Percentiles rank a stretch among this genome's conserved stretches.
phyloP scores from a whole-genome alignment of 805 yeast species.

The Candida xiaguanensis region DNA sequence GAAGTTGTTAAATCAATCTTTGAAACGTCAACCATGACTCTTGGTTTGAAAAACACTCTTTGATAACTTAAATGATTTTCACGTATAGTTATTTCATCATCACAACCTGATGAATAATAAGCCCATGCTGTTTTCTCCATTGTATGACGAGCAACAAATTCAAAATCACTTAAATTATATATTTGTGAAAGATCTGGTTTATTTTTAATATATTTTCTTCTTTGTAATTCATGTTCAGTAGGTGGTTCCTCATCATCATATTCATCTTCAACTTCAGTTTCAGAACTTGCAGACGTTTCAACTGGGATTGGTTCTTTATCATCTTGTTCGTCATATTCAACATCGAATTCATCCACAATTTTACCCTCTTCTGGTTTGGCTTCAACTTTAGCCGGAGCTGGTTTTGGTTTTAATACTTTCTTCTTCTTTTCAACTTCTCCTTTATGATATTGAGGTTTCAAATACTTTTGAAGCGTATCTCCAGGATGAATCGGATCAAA shows the following conservation, averaged over 20 bases:
- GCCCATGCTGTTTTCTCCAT: conserved; percentile 83
- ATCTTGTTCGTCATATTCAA: conserved; percentile 42
- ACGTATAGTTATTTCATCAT: conserved; percentile 85
- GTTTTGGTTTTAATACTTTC: conserved; percentile 1
- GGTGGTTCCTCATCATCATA: conserved; percentile 37
- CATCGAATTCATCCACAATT: conserved; percentile 35
- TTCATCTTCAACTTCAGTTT: conserved; percentile 16
- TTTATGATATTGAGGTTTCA: conserved; percentile 41
- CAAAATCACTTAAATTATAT: conserved; percentile 82
- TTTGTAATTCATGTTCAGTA: conserved; percentile 21
- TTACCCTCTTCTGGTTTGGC: conserved; percentile 1
- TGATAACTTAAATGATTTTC: conserved; percentile 91
- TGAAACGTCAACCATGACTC: conserved; percentile 76
- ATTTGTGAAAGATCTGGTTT: conserved; percentile 71
- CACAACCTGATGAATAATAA: conserved; percentile 87
- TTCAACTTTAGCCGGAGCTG: conserved; percentile 2
- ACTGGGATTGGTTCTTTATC: conserved; percentile 23
- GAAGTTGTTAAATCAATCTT: conserved; percentile 65
- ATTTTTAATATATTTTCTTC: conserved; percentile 25
- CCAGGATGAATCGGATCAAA: conserved; percentile 89
- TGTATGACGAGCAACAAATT: conserved; percentile 75
- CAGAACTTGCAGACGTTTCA: conserved; percentile 6
- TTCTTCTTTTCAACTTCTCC: conserved; percentile 28
- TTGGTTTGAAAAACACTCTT: conserved; percentile 82
- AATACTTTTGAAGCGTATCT: conserved; percentile 71